A percentile compares a stretch with the other conserved stretches of the same genome.
These are phyloP conservation scores for Scedosporium apiospermum DNA, from an alignment of 2,329 filamentous ascomycete genomes.

Conservation along the genomic window DNA sequence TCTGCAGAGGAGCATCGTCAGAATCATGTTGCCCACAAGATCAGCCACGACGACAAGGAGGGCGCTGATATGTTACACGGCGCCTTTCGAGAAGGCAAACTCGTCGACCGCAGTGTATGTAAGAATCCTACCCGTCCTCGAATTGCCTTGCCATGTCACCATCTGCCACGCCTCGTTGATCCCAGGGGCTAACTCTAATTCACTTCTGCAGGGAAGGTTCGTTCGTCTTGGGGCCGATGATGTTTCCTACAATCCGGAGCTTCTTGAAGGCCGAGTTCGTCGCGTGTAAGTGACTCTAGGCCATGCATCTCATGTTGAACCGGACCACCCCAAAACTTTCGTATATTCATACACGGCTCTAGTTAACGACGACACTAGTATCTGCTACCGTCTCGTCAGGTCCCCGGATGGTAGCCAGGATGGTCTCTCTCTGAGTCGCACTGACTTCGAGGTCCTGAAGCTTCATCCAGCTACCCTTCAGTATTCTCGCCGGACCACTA, in stretches of 20 bases:
- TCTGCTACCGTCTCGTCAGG: constrained; percentile 25
- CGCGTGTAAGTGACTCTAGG: constrained; percentile 18
- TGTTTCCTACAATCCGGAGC: constrained; percentile 11
- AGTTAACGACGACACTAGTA: constrained; percentile 12
- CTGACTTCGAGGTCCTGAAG: constrained; percentile 24
- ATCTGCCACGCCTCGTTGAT: background rate
- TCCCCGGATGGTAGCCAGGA: constrained; percentile 21
- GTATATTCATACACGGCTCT: background rate
- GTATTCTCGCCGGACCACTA: constrained; percentile 27
- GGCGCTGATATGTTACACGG: constrained; percentile 22
- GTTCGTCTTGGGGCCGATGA: constrained; percentile 11
- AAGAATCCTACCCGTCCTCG: background rate
- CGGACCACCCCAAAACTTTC: background rate
- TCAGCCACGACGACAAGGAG: constrained; percentile 19
- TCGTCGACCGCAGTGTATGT: constrained; percentile 20
- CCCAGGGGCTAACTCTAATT: background rate
- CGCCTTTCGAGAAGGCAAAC: constrained; percentile 20
- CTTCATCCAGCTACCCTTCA: constrained; percentile 29
- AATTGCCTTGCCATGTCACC: background rate
- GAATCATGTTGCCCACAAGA: constrained; percentile 22
- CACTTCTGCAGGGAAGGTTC: constrained; percentile 15
- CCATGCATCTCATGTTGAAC: background rate
- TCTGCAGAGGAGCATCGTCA: constrained; percentile 8
- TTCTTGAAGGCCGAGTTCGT: constrained; percentile 24
- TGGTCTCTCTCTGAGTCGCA: constrained; percentile 24